Evolutionary conservation across 306 rosid species (phyloP), one percentile per base, ranked within the genome.

Genomic region (Cicer yamashitae): DNA sequence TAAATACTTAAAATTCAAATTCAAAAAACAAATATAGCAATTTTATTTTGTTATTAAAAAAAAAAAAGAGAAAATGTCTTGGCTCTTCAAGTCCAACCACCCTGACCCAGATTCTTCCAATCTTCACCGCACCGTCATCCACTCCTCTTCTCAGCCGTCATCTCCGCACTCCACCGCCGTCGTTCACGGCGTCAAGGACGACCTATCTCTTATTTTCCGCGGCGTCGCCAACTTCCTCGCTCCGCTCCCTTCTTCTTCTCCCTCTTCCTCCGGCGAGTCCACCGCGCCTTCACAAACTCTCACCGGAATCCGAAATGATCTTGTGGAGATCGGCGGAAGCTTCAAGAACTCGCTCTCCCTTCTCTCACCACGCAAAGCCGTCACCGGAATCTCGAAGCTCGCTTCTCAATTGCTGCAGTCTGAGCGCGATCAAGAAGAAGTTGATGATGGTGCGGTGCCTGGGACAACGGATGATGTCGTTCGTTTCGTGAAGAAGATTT

Each of bases 181-280:
- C 37, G 51, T 11, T 70, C 91, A 41, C 47, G 86, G 82, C 30
- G 84, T 87, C 39, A 82, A 78, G 62, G 91, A 86, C 10, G 96
- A 91, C 73, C 44, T 85, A 25, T 87, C 97, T 18, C 79, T 63
- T 22, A 74, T 94, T 70, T 76, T 91, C 70, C 96, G 96, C 64
- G 96, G 91, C 77, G 90, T 94, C 45, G 96, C 96, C 50, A 81
- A 86, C 81, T 94, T 94, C 82, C 89, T 94, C 38, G 96, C 96
- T 74, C 97, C 98, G 1, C 96, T 91, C 15, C 96, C 96, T 4
- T 17, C 86, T 4, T 51, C 83, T 2, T 15, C 84, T 12, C 1
- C 87, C 5, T 50, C 78, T 41, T 3, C 82, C 44, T 51, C 81
- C n/a, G 83, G 10, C 9, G 79, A 45, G 43, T 67, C 72, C 14